A percentile compares a stretch with the other conserved stretches of the same genome.
Evolutionary conservation across 495 filamentous ascomycete genomes (phyloP).

Genomic region (Lophiotrema nucula): DNA sequence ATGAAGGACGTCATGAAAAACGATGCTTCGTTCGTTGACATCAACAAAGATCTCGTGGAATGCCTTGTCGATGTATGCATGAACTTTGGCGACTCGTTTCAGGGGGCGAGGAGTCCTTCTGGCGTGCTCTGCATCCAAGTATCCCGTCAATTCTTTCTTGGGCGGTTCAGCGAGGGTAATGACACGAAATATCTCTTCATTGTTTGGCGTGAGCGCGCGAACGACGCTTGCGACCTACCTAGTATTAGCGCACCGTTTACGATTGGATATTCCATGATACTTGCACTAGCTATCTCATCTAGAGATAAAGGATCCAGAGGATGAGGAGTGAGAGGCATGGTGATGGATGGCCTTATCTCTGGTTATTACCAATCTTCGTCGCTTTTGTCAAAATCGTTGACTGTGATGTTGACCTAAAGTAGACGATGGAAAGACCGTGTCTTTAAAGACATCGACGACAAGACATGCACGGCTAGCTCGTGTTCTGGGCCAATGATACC

Average conservation of each 20-base stretch:
- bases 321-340: too few species aligned
- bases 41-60: slow-evolving; percentile 15
- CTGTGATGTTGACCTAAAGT: too few species aligned
- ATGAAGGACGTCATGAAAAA: slow-evolving; percentile 3
- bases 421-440: too few species aligned
- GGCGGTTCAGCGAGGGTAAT: slow-evolving; percentile 22
- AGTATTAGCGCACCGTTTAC: background rate
- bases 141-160: slow-evolving; percentile 14
- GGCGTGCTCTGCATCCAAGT: background rate
- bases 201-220: background rate
- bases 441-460: too few species aligned
- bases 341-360: too few species aligned
- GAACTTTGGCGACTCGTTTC: slow-evolving; percentile 11
- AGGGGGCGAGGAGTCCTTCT: background rate
- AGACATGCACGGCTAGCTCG: too few species aligned
- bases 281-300: slow-evolving; percentile 10
- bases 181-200: slow-evolving; percentile 7
- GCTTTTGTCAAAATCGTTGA: too few species aligned
- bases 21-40: background rate
- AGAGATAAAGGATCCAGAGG: slow-evolving; percentile 20
- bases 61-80: slow-evolving; percentile 6
- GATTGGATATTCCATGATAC: background rate
- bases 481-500: too few species aligned
- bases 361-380: too few species aligned
- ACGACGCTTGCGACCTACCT: slow-evolving; percentile 10